A percentile compares a stretch with the other conserved stretches of the same genome.
phyloP scores from a whole-genome alignment of 768 basidiomycete genomes.

The Boletus patriciae region DNA sequence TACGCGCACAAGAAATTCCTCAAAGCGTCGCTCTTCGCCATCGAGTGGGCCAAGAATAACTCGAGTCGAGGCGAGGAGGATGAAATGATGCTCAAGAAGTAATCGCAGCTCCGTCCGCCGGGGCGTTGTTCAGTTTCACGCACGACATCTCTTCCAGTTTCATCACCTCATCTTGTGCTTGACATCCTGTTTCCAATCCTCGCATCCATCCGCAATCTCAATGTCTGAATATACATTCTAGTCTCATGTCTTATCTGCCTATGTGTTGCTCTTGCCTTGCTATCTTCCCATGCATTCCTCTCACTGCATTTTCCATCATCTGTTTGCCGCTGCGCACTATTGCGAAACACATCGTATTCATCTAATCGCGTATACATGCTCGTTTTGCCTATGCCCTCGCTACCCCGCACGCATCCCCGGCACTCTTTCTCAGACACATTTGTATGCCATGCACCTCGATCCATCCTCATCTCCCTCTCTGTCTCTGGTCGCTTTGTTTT shows the following conservation, averaged over 20 bases:
- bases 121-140: slow-evolving; percentile 21
- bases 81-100: slow-evolving; percentile 33
- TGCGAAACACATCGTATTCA: slow-evolving; percentile 39
- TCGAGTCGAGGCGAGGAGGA: slow-evolving; percentile 37
- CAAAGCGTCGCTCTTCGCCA: slow-evolving; percentile 79
- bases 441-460: slow-evolving; percentile 26
- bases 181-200: slow-evolving; percentile 37
- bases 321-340: slow-evolving; percentile 32
- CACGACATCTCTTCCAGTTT: slow-evolving; percentile 24
- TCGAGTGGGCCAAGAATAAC: slow-evolving; percentile 68
- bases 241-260: slow-evolving; percentile 35
- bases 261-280: slow-evolving; percentile 40
- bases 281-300: slow-evolving; percentile 38
- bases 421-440: slow-evolving; percentile 23
- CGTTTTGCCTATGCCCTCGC: slow-evolving; percentile 32
- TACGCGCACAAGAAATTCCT: slow-evolving; percentile 98
- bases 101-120: slow-evolving; percentile 11
- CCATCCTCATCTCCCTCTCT: neutral
- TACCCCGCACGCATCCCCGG: slow-evolving; percentile 19
- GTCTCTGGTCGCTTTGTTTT: slow-evolving; percentile 27
- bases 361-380: slow-evolving; percentile 35
- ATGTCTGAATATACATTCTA: slow-evolving; percentile 41
- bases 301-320: slow-evolving; percentile 21
- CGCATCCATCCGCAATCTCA: slow-evolving; percentile 37
- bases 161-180: slow-evolving; percentile 33